Percentiles rank a stretch among this genome's conserved stretches.
Evolutionary conservation across 495 filamentous ascomycete species (phyloP).

Genomic region (Penicillium verhagenii): DNA sequence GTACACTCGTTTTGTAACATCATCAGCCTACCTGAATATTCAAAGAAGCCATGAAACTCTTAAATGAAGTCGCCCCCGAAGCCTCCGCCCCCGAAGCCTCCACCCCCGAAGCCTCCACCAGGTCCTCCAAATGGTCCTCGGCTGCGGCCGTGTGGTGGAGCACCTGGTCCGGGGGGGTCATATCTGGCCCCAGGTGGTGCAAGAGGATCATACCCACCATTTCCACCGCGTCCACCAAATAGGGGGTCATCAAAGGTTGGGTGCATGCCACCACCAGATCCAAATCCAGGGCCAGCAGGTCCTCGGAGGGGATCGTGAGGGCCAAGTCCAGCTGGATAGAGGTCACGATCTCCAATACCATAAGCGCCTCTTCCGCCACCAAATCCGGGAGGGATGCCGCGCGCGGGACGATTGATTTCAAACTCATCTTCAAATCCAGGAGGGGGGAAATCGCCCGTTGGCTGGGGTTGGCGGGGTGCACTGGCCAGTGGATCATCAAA

Average conservation of each 20-base stretch:
- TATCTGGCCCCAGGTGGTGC: slow-evolving; percentile 62
- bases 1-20: neutral
- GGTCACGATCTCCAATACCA: slow-evolving; percentile 76
- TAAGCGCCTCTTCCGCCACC: slow-evolving; percentile 53
- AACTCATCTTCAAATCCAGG: slow-evolving; percentile 95
- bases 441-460: slow-evolving; percentile 75
- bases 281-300: slow-evolving; percentile 54
- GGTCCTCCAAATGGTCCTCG: slow-evolving; percentile 41
- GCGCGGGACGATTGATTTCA: slow-evolving; percentile 70
- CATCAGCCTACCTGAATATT: neutral
- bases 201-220: slow-evolving; percentile 42
- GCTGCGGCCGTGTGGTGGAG: slow-evolving; percentile 49
- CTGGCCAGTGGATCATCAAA: slow-evolving; percentile 67
- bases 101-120: slow-evolving; percentile 50
- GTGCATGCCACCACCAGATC: slow-evolving; percentile 79
- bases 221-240: slow-evolving; percentile 63
- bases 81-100: slow-evolving; percentile 60
- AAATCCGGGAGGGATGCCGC: slow-evolving; percentile 44
- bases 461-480: slow-evolving; percentile 62
- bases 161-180: slow-evolving; percentile 82
- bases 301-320: slow-evolving; percentile 78
- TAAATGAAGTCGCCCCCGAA: slow-evolving; percentile 71
- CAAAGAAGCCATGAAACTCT: slow-evolving; percentile 8
- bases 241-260: slow-evolving; percentile 92
- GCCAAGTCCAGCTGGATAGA: slow-evolving; percentile 84